These are phyloP conservation scores for Coprinellus aureogranulatus DNA, from an alignment of 768 basidiomycete species.

Conservation along the genomic window DNA sequence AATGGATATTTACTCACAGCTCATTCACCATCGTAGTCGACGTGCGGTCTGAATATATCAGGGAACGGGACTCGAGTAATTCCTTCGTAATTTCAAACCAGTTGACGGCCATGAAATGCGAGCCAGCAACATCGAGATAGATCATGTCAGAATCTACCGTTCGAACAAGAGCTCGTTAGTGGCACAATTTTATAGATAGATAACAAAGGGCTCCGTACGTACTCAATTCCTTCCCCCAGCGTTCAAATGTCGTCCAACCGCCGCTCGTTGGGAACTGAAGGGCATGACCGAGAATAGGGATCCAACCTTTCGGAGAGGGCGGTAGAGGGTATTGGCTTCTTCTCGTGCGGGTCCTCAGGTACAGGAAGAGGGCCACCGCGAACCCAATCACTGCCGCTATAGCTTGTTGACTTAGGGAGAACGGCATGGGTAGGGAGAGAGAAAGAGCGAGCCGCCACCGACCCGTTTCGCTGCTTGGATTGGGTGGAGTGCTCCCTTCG, in stretches of 20 bases:
- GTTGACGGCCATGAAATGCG: slow-evolving; percentile 38
- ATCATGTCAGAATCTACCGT: slow-evolving; percentile 41
- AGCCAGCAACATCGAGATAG: slow-evolving; percentile 49
- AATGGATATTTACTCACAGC: too few species aligned
- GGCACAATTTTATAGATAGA: neutral
- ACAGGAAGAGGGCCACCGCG: neutral
- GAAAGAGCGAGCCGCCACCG: too few species aligned
- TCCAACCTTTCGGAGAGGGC: neutral
- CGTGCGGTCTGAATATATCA: slow-evolving; percentile 48
- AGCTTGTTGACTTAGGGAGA: neutral
- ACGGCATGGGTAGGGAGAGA: too few species aligned
- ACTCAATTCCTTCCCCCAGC: slow-evolving; percentile 1
- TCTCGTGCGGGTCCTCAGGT: neutral
- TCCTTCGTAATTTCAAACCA: slow-evolving; percentile 43
- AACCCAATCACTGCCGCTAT: neutral
- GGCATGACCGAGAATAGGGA: neutral
- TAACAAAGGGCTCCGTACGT: neutral
- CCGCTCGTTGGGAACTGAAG: neutral
- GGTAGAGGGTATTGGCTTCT: neutral
- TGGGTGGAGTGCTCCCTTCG: too few species aligned
- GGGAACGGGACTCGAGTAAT: slow-evolving; percentile 54
- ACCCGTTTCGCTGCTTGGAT: too few species aligned
- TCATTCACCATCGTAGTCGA: slow-evolving; percentile 1
- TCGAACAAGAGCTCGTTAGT: neutral
- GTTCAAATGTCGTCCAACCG: neutral